Base-by-base conservation (phyloP, 2,329 filamentous ascomycete species). In the Phialocephala sp. region DNA sequence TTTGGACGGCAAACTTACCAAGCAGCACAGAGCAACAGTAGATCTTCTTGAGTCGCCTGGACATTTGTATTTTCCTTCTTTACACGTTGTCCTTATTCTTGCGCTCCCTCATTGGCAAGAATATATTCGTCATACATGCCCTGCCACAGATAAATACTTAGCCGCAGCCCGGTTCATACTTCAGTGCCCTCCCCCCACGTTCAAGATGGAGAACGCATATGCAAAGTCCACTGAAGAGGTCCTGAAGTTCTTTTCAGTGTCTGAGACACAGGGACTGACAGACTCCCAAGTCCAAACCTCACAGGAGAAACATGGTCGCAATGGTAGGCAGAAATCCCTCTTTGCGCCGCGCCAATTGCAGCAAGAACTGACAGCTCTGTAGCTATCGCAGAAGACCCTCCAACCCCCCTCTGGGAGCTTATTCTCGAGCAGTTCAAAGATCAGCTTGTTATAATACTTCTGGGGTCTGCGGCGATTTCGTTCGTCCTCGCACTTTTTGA, bases 341-440 rank as follows among this genome's bases (percentile, higher is more conserved):
- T 62, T 68, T 72, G 68, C 66, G 66, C 63, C 65, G 24, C 37
- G 27, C 18, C 20, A 9, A 20, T 2, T 55, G 60, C 52, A 60
- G 50, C 41, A 57, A 62, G 66, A 62, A 37, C 61, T 74, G 69
- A 76, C 66, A 64, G 54, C 69, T 64, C 36, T 63, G 59, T 69
- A 92, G 89, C 89, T 64, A 84, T 92, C 63, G 86, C 88, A 55
- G 95, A 99, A 82, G 95, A 99, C 71, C 95, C 95, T 62, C 93
- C 95, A 2, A 99, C 95, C 37, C 95, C 95, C 45, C 79, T 99
- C 57, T 99, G 94, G 95, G 88, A 98, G 80, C 89, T 99, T 69
- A 92, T 99, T 63, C 86, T 99, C 66, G 95, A 99, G 81, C 95
- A 99, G 79, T 99, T 99, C 86, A 97, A 99, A 81, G 95, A 99